These are phyloP conservation scores for Pleurotus giganteus DNA, from an alignment of 768 basidiomycete species.

Conservation along the genomic window DNA sequence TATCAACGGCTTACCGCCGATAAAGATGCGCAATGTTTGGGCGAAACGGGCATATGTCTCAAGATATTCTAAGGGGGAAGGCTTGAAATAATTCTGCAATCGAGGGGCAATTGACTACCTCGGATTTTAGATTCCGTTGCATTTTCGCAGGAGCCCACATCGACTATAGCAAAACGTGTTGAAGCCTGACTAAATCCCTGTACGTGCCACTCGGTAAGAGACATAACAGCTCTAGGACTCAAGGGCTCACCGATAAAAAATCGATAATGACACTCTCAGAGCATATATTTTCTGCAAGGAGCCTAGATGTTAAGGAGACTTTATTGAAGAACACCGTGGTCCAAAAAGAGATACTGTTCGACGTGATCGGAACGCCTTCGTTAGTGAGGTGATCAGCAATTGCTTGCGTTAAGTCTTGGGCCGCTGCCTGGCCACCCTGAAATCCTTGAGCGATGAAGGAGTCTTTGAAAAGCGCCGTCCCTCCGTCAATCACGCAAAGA, in stretches of 20 bases:
- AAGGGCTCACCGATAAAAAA: conserved; percentile 50
- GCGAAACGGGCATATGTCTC: conserved; percentile 70
- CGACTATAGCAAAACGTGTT: conserved; percentile 66
- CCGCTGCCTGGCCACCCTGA: conserved; percentile 61
- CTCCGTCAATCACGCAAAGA: conserved; percentile 73
- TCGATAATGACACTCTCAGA: conserved; percentile 63
- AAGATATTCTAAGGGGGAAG: conserved; percentile 52
- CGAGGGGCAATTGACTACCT: conserved; percentile 38
- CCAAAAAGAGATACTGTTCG: conserved; percentile 73
- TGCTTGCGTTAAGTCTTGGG: conserved; percentile 62
- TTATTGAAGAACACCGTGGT: conserved; percentile 72
- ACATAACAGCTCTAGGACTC: neutral
- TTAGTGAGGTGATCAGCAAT: conserved; percentile 67
- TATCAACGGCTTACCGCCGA: conserved; percentile 50
- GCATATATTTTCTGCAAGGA: conserved; percentile 54
- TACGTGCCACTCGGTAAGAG: conserved; percentile 8
- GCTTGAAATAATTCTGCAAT: neutral
- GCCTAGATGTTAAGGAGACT: conserved; percentile 46
- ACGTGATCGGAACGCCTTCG: conserved; percentile 53
- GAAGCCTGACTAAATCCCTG: conserved; percentile 74
- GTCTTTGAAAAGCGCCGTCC: conserved; percentile 63
- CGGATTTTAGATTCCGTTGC: conserved; percentile 65
- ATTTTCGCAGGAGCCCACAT: conserved; percentile 65
- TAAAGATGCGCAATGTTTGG: conserved; percentile 71
- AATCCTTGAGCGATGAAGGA: conserved; percentile 61